A percentile compares a stretch with the other conserved stretches of the same genome.
Evolutionary conservation across 768 basidiomycete genomes (phyloP).

Genomic region (Amanita rubescens): DNA sequence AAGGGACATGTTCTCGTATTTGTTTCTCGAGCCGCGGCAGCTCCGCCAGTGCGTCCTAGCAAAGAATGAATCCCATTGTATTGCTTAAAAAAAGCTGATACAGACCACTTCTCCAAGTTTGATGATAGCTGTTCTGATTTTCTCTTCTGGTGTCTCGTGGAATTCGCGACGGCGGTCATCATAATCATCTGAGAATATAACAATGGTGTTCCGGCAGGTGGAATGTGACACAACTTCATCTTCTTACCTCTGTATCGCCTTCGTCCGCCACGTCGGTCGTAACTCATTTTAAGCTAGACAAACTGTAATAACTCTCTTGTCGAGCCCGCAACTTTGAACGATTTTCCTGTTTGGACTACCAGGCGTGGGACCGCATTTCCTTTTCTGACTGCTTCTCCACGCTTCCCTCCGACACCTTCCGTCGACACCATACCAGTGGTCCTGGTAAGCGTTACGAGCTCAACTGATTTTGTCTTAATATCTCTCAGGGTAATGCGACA

Average conservation of each 20-base stretch:
- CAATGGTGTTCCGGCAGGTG: neutral
- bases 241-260: slow-evolving; percentile 50
- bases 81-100: neutral
- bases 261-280: slow-evolving; percentile 47
- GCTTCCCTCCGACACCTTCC: neutral
- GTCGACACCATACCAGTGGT: neutral
- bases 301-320: neutral
- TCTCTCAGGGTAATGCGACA: slow-evolving; percentile 44
- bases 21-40: slow-evolving; percentile 57
- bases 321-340: neutral
- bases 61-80: slow-evolving; percentile 3
- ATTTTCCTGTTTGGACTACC: neutral
- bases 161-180: slow-evolving; percentile 59
- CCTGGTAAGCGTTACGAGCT: slow-evolving; percentile 11
- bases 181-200: slow-evolving; percentile 62
- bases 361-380: neutral
- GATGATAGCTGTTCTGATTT: slow-evolving; percentile 56
- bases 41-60: slow-evolving; percentile 65
- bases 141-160: slow-evolving; percentile 68
- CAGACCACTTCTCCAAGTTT: slow-evolving; percentile 80
- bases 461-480: neutral
- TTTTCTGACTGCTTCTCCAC: neutral
- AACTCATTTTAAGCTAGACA: slow-evolving; percentile 38
- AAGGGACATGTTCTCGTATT: slow-evolving; percentile 50
- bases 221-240: slow-evolving; percentile 9